phyloP scores from a whole-genome alignment of 2,329 filamentous ascomycete species.

The Mycosphaerelloides madeirae region DNA sequence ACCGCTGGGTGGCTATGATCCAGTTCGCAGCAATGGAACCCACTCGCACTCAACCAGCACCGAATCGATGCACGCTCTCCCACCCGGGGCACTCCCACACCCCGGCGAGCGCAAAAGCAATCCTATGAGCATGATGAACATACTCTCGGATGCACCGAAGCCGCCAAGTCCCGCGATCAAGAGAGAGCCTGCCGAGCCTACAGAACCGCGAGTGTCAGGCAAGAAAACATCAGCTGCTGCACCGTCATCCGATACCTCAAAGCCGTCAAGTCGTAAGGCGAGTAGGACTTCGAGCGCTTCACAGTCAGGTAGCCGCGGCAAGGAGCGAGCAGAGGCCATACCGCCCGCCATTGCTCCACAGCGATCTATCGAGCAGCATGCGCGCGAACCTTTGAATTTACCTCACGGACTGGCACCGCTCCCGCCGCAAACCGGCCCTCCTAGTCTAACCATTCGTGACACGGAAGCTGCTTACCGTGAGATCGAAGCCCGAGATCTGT shows the following conservation, averaged over 20 bases:
- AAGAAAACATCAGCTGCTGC: conserved; percentile 1
- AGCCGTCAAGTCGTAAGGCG: conserved; percentile 21
- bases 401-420: conserved; percentile 5
- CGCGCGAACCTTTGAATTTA: no score
- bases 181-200: conserved; percentile 1
- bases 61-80: conserved; percentile 24
- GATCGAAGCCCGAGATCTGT: conserved; percentile 61
- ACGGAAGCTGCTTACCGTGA: conserved; percentile 55
- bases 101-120: conserved; percentile 60
- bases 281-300: conserved; percentile 27
- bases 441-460: conserved; percentile 38
- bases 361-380: not conserved
- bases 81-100: no score
- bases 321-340: conserved; percentile 8
- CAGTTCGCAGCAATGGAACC: conserved; percentile 26
- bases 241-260: conserved; percentile 12
- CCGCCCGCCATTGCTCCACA: conserved; percentile 5
- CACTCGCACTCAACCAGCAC: conserved; percentile 25
- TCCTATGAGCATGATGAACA: conserved; percentile 94
- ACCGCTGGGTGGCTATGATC: conserved; percentile 31
- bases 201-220: not conserved
- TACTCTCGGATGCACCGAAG: conserved; percentile 65
- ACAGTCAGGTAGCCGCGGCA: conserved; percentile 13
- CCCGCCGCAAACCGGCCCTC: conserved; percentile 31
- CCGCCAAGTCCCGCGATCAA: conserved; percentile 8